Base-by-base conservation (phyloP, 1,284 basidiomycete genomes). In the Peniophora sp. region DNA sequence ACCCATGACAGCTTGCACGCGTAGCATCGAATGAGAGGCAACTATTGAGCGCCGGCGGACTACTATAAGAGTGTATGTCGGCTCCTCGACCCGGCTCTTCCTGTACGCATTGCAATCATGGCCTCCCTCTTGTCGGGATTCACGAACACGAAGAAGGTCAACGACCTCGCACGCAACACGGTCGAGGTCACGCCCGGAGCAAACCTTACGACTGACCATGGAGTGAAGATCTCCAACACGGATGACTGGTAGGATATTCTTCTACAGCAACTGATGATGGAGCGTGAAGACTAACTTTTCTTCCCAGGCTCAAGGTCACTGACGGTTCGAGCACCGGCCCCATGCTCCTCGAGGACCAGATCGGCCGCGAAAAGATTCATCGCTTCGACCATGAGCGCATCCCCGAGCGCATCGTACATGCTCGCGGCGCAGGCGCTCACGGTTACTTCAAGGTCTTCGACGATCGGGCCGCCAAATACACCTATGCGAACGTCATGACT, bases 361-460 rank as follows among this genome's bases (percentile, higher is more conserved):
- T 83, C 54, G 78, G 70, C 1, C 74, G 83, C 56, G 83, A 87
- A 67, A 87, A 89, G 66, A 79, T 89, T 27, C 78, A 79, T 50
- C 76, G 83, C 24, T 91, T 91, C 60, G 87, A 89, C 63, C 88
- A 90, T 59, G 89, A 92, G 63, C 83, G 88, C 37, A 92, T 92
- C 52, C 89, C 51, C 20, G 58, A 70, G 59, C 66, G 67, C 45
- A 68, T 82, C 23, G 78, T 80, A 11, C 88, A 91, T 60, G 87
- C 88, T 48, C 81, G 88, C 41, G 90, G 88, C n/a, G 68, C 82
- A 20, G 90, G 79, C 52, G 89, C 87, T 6, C 88, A 91, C 63
- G 89, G 90, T 1, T 76, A 82, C 61, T 93, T 93, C 75, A 83
- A 78, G 63, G 78, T 86, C 2, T 82, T 81, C 61, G 78, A 86